phyloP scores from a whole-genome alignment of 2,329 filamentous ascomycete species.

The Clonostachys rosea region DNA sequence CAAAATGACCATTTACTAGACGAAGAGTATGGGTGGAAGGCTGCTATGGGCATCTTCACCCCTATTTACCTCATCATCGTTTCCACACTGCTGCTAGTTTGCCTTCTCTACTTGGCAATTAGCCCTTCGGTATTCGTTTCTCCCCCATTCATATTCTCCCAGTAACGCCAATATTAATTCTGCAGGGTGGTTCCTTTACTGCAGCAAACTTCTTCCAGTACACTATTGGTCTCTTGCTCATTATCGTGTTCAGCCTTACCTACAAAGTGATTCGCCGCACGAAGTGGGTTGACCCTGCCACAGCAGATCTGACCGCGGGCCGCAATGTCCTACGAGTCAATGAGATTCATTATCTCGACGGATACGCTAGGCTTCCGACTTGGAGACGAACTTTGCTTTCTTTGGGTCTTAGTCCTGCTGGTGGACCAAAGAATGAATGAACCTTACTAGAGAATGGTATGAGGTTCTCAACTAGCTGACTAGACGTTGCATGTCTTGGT shows the following conservation, averaged over 20 bases:
- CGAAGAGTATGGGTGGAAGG: neutral
- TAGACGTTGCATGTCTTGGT: too few relatives aligned
- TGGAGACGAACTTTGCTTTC: neutral
- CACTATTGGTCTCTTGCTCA: neutral
- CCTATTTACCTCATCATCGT: neutral
- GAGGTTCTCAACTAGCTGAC: too few relatives aligned
- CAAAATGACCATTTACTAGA: neutral
- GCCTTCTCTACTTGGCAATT: neutral
- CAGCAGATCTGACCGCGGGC: neutral
- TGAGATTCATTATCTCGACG: neutral
- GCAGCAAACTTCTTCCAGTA: neutral
- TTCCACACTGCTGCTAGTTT: neutral
- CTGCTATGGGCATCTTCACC: neutral
- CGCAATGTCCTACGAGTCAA: neutral
- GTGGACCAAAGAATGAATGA: too few relatives aligned
- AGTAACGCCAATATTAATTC: too few relatives aligned
- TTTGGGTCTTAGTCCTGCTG: neutral
- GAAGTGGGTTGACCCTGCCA: slow-evolving; percentile 1
- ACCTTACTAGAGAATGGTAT: too few relatives aligned
- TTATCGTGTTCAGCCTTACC: neutral
- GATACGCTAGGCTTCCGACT: neutral
- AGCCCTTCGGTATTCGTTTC: neutral
- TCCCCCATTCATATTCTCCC: too few relatives aligned
- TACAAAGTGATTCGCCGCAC: neutral
- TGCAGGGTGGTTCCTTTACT: too few relatives aligned